A percentile compares a stretch with the other conserved stretches of the same genome.
Conservation (phyloP, 345 rosid species). For the Toxicodendron radicans region DNA sequence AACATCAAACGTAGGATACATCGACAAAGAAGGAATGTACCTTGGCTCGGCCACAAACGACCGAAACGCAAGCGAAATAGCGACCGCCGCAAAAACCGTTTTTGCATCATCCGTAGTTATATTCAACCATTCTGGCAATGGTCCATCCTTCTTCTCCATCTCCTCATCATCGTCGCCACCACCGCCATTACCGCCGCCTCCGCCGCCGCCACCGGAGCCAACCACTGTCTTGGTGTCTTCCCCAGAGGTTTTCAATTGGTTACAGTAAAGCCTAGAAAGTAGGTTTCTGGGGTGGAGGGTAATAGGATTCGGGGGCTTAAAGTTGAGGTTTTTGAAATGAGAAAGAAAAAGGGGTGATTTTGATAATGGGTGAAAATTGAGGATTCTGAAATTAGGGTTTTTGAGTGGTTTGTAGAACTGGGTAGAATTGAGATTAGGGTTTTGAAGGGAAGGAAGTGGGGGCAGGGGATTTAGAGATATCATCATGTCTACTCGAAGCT, state of each 20-base stretch:
- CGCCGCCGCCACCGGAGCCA: slow-evolving; percentile 32
- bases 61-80: slow-evolving; percentile 79
- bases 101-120: slow-evolving; percentile 74
- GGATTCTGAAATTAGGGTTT: slow-evolving; percentile 23
- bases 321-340: slow-evolving; percentile 7
- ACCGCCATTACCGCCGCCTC: slow-evolving; percentile 40
- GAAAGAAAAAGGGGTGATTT: slow-evolving; percentile 5
- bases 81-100: slow-evolving; percentile 73
- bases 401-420: slow-evolving; percentile 2
- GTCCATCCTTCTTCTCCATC: slow-evolving; percentile 44
- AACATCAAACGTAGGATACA: slow-evolving; percentile 98
- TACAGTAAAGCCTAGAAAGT: slow-evolving; percentile 32
- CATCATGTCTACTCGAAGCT: slow-evolving; percentile 24
- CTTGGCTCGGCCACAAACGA: slow-evolving; percentile 89
- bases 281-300: slow-evolving; percentile 10
- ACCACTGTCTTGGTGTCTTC: slow-evolving; percentile 45
- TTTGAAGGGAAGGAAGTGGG: slow-evolving; percentile 24
- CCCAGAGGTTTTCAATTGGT: slow-evolving; percentile 45
- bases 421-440: slow-evolving; percentile 25
- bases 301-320: slow-evolving; percentile 16
- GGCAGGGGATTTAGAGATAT: slow-evolving; percentile 37
- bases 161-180: slow-evolving; percentile 49
- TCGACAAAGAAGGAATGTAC: slow-evolving; percentile 93
- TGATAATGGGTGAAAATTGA: slow-evolving; percentile 13
- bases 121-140: slow-evolving; percentile 78